Base-by-base conservation (phyloP, 192 early-diverging fungal genomes). In the Funneliformis mosseae region DNA sequence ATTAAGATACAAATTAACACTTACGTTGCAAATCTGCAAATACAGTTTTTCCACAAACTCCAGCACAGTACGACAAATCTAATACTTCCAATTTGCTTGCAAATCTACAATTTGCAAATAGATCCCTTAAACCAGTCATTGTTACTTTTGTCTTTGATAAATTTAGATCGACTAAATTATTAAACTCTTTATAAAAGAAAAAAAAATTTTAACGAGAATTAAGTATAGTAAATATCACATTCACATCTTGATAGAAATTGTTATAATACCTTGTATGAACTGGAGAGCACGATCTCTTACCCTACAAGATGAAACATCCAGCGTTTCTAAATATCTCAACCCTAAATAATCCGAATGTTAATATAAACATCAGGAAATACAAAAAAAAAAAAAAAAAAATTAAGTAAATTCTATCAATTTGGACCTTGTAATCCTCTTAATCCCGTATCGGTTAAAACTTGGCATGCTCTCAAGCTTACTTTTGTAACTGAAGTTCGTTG, bases 11-110 rank as follows among this genome's bases (percentile, higher is more conserved):
- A 55, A 55, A 50, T 3, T 21, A 55, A 28, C 33, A 67, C 33
- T 67, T 67, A 67, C 64, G 64, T 33, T 67, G 64, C 12, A 67
- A 18, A 27, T 67, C 64, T 33, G n/a, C 21, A 67, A 67, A 67
- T 1, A 67, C 64, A 12, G 64, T 67, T 16, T 10, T 67, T 5
- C 64, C 64, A 16, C 8, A 16, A 67, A 67, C 64, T 23, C 64
- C 64, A 27, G 33, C 1, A 67, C 64, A 67, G 11, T 67, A 38
- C 33, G 64, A 67, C 33, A 67, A 67, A 18, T 38, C 33, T 9
- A 67, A 67, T 7, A 18, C 33, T 67, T 67, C 64, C 33, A 67
- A 67, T 5, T 4, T 67, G 16, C 11, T 33, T 67, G 64, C 64
- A 38, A 67, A 67, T 5, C 27, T 27, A 16, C 64, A 67, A 16